Percentiles rank a stretch among this genome's conserved stretches.
phyloP scores from a whole-genome alignment of 768 basidiomycete species.

The Podaxis sp. region DNA sequence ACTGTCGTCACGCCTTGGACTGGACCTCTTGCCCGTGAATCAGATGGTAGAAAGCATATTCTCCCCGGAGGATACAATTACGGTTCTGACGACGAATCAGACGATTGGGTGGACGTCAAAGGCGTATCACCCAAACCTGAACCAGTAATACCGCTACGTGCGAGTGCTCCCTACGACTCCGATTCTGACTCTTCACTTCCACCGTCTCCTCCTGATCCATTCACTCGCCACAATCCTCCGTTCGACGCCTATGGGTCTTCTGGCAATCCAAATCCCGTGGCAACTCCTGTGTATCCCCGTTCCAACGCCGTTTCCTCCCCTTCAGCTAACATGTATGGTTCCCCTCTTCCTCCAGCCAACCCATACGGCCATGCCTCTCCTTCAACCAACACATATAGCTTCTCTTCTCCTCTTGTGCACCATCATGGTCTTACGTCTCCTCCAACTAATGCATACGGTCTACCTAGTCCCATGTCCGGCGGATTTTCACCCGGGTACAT shows the following conservation, averaged over 20 bases:
- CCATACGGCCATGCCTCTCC: neutral
- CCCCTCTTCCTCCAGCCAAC: neutral
- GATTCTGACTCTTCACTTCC: neutral
- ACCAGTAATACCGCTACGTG: neutral
- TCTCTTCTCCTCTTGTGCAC: neutral
- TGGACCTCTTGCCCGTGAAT: constrained; percentile 37
- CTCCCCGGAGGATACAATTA: neutral
- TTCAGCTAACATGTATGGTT: neutral
- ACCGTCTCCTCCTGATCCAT: neutral
- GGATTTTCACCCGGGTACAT: neutral
- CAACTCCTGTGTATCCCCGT: too few relatives aligned
- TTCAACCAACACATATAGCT: neutral
- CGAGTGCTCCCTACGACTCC: neutral
- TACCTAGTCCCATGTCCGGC: neutral
- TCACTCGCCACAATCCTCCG: neutral
- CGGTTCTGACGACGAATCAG: constrained; percentile 19
- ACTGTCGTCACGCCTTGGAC: constrained; percentile 38
- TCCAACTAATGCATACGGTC: neutral
- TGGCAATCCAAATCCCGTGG: too few relatives aligned
- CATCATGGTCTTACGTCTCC: neutral
- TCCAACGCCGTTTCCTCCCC: neutral
- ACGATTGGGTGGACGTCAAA: constrained; percentile 31
- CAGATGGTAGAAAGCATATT: constrained; percentile 21
- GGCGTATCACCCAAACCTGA: constrained; percentile 1
- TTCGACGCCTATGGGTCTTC: too few relatives aligned